Base-by-base conservation (phyloP, 306 rosid genomes). In the Cicer arietinum region DNA sequence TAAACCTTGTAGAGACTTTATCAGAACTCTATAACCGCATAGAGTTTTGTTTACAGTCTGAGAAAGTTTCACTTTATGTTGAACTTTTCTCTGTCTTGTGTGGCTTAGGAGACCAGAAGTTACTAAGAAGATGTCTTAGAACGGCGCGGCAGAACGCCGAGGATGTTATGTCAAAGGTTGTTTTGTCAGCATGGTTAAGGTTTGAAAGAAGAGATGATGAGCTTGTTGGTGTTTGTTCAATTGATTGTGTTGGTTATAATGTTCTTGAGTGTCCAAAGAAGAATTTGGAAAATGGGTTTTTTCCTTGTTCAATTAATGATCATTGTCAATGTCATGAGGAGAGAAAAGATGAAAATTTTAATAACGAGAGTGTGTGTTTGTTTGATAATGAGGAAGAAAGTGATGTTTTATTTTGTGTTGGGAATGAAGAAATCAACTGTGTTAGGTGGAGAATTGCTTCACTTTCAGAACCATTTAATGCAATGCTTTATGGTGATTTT, bases 151-250 rank as follows among this genome's bases (percentile, higher is more conserved):
- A 84, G 53, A 77, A 92, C 73, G 89, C 96, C 7, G 87, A 47
- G 35, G 97, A 87, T 80, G 87, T 81, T 20, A 79, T 76, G 52
- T 75, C 92, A 4, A 92, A 90, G 89, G 87, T 90, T 81, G 93
- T 92, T 54, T 79, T 86, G 5, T 88, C 96, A 7, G 90, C 97
- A 1, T 92, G 97, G 97, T 81, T 90, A 63, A 69, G 90, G 41
- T 85, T 72, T 73, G 96, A 90, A 83, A 87, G 91, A 83, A 89
- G 97, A 54, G 96, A 90, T 75, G 93, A 87, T 81, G 97, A 92
- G 79, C 86, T 90, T 45, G 87, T 72, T 75, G 92, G 86, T 18
- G 77, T 80, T 12, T 85, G 80, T 7, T 67, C 90, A 41, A 59
- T 88, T 90, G 92, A 85, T 45, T 92, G 97, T 78, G 77, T 87